Base-by-base conservation (phyloP, 1,139 yeast species). In the Spathaspora sp. region DNA sequence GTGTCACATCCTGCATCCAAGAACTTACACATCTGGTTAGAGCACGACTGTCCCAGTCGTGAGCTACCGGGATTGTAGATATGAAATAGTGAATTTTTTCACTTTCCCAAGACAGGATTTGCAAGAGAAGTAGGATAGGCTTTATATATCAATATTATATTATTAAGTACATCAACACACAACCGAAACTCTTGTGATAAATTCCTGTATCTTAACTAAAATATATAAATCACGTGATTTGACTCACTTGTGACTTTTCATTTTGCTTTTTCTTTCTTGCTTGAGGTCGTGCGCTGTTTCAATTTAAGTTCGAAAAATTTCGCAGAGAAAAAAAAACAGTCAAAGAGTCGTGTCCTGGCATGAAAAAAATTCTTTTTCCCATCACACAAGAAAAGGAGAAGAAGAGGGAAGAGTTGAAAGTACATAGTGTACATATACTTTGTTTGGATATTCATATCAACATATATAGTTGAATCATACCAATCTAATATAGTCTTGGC, bases 311-410 rank as follows among this genome's bases (percentile, higher is more conserved):
- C 15, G 36, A 15, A 31, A 31, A 31, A 13, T 31, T 31, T 31
- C 31, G 31, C 16, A n/a, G 16, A 31, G 17, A 29, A 31, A 31
- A 31, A 31, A 15, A 15, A 31, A 10, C 13, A 17, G 23, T 18
- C 11, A 39, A 20, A 16, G 17, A 26, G 41, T 39, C 41, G 41
- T 39, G 41, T 23, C 16, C 40, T 13, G 36, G 18, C 36, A 13
- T 4, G 36, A 15, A 31, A 31, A 31, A 31, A 27, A 27, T 10
- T 13, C 16, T 31, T 31, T 13, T 31, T 31, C 36, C 18, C 36
- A 15, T 15, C 17, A 13, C 23, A 18, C 16, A 24, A 26, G 20
- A 15, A 38, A 39, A 7, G 20, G 10, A 31, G 36, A 13, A 13
- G 36, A 29, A 31, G 36, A 31, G 11, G 2, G 17, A 31, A 31